Evolutionary conservation across 1,284 basidiomycete species (phyloP).

Genomic region (Laetiporus sulphureus): DNA sequence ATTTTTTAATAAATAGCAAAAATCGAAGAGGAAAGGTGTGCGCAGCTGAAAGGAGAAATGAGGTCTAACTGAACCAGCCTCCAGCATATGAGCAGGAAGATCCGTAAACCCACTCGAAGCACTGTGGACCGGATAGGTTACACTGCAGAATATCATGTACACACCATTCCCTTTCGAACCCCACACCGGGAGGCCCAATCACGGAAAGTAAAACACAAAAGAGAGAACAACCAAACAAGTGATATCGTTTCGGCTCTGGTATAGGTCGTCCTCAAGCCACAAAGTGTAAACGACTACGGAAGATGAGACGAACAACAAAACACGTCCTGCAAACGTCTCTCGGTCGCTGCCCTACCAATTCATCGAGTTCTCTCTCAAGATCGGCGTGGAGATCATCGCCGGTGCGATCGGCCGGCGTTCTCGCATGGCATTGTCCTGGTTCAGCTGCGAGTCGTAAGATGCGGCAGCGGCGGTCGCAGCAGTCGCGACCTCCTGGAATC

Average conservation of each 20-base stretch:
- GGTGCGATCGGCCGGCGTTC: constrained; percentile 22
- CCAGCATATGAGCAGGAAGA: background rate
- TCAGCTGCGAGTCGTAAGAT: constrained; percentile 12
- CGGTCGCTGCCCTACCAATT: constrained; percentile 20
- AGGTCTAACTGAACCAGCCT: no score
- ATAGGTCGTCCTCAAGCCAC: background rate
- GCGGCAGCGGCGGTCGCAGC: constrained; percentile 9
- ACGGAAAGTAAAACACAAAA: background rate
- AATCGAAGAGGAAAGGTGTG: no score
- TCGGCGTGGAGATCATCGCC: constrained; percentile 22
- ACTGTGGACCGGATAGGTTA: background rate
- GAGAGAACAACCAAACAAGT: no score
- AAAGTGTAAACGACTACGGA: background rate
- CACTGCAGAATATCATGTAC: background rate
- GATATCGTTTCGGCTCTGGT: constrained; percentile 3
- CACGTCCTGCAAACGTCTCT: background rate
- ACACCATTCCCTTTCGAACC: background rate
- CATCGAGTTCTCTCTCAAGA: constrained; percentile 28
- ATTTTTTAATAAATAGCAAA: no score
- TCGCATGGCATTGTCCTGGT: constrained; percentile 19
- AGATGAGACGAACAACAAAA: background rate
- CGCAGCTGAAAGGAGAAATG: no score
- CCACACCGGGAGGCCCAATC: background rate
- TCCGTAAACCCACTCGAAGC: background rate
- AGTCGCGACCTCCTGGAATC: constrained; percentile 29